These are phyloP conservation scores for Suillus decipiens DNA, from an alignment of 768 basidiomycete genomes.

Conservation along the genomic window DNA sequence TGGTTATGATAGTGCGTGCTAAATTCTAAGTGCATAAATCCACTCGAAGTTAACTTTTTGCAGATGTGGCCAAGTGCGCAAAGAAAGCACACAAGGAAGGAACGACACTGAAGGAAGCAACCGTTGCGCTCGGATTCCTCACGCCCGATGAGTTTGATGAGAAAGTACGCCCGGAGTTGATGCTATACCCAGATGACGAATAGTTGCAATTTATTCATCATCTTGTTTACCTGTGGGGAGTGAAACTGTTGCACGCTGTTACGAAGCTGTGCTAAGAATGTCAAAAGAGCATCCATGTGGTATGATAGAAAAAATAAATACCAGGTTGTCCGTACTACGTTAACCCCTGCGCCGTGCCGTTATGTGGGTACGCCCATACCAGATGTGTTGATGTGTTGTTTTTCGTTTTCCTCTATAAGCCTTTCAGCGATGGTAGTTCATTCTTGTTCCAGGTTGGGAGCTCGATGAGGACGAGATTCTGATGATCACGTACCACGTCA, in stretches of 20 bases:
- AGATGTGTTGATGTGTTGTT: not conserved
- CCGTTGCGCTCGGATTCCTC: slow-evolving; percentile 82
- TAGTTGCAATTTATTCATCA: not conserved
- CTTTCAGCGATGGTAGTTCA: not conserved
- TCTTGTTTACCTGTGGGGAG: not conserved
- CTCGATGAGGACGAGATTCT: not conserved
- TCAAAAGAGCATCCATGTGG: not conserved
- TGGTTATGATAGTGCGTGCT: slow-evolving; percentile 90
- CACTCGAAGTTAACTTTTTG: slow-evolving; percentile 4
- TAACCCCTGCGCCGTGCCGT: not conserved
- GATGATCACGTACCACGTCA: not conserved
- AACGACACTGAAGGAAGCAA: slow-evolving; percentile 93
- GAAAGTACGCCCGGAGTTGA: slow-evolving; percentile 90
- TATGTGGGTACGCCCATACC: not conserved
- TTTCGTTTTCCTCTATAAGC: too few relatives aligned
- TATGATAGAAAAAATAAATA: not conserved
- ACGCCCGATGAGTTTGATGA: slow-evolving; percentile 91
- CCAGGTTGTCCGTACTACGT: not conserved
- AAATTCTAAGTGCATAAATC: slow-evolving; percentile 1
- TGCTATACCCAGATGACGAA: slow-evolving; percentile 73
- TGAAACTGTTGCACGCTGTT: not conserved
- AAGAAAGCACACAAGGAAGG: slow-evolving; percentile 99
- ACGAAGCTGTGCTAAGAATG: not conserved
- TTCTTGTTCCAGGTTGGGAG: not conserved
- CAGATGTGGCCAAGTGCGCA: slow-evolving; percentile 96